Conservation (phyloP, 768 basidiomycete species). For the Tylopilus rubrobrunneus region DNA sequence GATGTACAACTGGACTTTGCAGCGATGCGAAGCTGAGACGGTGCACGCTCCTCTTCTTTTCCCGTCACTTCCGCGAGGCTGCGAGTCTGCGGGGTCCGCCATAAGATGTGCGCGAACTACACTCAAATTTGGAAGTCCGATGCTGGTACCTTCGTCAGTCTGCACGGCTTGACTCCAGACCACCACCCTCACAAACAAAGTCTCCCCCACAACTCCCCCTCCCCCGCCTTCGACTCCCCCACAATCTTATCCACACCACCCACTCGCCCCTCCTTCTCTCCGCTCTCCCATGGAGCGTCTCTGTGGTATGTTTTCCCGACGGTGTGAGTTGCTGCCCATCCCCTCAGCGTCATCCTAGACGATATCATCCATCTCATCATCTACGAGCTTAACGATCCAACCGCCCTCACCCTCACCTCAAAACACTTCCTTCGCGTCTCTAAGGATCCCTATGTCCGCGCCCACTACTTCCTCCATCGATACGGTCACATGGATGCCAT, state of each 20-base stretch:
- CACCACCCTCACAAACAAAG: conserved; percentile 34
- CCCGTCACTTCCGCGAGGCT: not conserved
- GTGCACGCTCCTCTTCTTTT: not conserved
- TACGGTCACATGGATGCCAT: conserved; percentile 68
- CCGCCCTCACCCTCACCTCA: conserved; percentile 51
- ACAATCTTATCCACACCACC: not conserved
- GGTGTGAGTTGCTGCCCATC: too few relatives aligned
- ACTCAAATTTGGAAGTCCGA: conserved; percentile 36
- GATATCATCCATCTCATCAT: conserved; percentile 74
- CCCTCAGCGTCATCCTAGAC: conserved; percentile 29
- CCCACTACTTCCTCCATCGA: conserved; percentile 73
- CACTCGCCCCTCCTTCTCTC: not conserved
- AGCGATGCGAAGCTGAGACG: not conserved
- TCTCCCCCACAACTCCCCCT: not conserved
- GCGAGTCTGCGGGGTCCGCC: conserved; percentile 30
- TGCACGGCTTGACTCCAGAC: conserved; percentile 19
- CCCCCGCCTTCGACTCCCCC: too few relatives aligned
- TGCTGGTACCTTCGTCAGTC: conserved; percentile 16
- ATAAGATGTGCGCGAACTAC: conserved; percentile 21
- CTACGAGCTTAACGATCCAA: conserved; percentile 66
- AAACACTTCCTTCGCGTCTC: conserved; percentile 61
- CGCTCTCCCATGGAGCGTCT: conserved; percentile 53
- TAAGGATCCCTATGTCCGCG: conserved; percentile 70
- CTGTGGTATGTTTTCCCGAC: conserved; percentile 48
- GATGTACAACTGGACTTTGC: not conserved